Base-by-base conservation (phyloP, 805 yeast species). In the Wickerhamiella shivajii region DNA sequence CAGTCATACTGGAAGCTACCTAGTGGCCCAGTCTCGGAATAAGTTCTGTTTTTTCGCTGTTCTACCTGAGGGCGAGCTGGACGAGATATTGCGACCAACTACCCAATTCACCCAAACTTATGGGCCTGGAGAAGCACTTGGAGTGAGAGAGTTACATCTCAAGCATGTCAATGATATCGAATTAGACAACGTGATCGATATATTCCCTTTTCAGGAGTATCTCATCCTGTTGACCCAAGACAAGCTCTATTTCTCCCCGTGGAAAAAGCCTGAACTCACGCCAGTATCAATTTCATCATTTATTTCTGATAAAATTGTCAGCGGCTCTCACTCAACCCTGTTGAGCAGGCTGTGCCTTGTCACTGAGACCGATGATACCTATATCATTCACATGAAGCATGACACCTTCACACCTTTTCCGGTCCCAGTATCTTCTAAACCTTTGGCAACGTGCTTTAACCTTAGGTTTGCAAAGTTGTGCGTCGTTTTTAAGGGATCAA, bases 401-500 rank as follows among this genome's bases (percentile, higher is more conserved):
- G 28, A 25, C 16, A 20, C 17, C 20, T 31, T 25, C 21, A 25
- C 14, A 18, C 29, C 34, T 2, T 12, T 20, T 15, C 34, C 34
- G 3, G 15, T 31, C 4, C 34, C 34, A 4, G 29, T 4, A 5
- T 17, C 20, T 9, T 5, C 26, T 4, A 18, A 18, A 11, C 18
- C 28, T 3, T 22, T 34, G 9, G 50, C 53, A 2, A 47, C 60
- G 7, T 51, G 59, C 11, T 56, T 64, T 18, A 67, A 66, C 36
- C 55, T 59, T 11, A 46, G 59, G 11, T 60, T 62, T 40, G 59
- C 63, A 31, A 40, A 60, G 19, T 49, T 63, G 4, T 62, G 63
- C 16, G 49, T 64, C 8, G 62, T 57, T 4, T 45, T 61, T n/a
- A 43, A 44, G 6, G 46, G 51, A 26, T 67, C 68, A 1, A 44